Evolutionary conservation across 805 yeast species (phyloP).

Genomic region (Saccharomycopsis sp.): DNA sequence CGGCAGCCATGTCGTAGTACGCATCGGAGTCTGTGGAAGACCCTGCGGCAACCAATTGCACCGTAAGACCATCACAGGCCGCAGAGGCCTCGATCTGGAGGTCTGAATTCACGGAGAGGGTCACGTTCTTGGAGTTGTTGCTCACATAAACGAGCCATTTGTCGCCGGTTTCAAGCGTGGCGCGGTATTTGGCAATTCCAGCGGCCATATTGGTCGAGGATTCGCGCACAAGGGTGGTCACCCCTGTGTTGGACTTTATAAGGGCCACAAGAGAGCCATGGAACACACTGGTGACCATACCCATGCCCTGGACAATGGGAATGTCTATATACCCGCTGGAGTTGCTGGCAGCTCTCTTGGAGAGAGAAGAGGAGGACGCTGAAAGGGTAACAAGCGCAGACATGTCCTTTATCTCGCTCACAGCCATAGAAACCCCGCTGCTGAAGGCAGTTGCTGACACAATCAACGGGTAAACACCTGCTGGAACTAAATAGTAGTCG

Average conservation of each 20-base stretch:
- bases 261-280: slow-evolving; percentile 34
- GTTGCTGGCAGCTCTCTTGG: too few species aligned
- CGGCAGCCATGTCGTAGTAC: slow-evolving; percentile 55
- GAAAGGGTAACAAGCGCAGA: slow-evolving; percentile 39
- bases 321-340: slow-evolving; percentile 39
- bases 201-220: slow-evolving; percentile 31
- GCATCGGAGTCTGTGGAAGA: slow-evolving; percentile 34
- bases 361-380: slow-evolving; percentile 11
- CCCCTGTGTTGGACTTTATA: slow-evolving; percentile 34
- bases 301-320: slow-evolving; percentile 57
- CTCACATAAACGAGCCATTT: slow-evolving; percentile 65
- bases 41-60: slow-evolving; percentile 44
- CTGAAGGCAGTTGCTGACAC: slow-evolving; percentile 39
- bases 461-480: slow-evolving; percentile 56
- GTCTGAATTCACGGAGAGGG: slow-evolving; percentile 29
- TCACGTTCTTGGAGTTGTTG: slow-evolving; percentile 23
- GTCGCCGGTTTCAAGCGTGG: slow-evolving; percentile 46
- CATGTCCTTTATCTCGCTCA: slow-evolving; percentile 42
- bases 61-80: slow-evolving; percentile 41
- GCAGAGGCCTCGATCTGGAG: slow-evolving; percentile 38
- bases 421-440: slow-evolving; percentile 27
- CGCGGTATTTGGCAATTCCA: slow-evolving; percentile 46
- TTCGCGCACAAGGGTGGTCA: slow-evolving; percentile 40
- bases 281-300: slow-evolving; percentile 45
- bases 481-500: slow-evolving; percentile 58